Conservation (phyloP, 176 grass and related monocot genomes). For the Oryza meyeriana region DNA sequence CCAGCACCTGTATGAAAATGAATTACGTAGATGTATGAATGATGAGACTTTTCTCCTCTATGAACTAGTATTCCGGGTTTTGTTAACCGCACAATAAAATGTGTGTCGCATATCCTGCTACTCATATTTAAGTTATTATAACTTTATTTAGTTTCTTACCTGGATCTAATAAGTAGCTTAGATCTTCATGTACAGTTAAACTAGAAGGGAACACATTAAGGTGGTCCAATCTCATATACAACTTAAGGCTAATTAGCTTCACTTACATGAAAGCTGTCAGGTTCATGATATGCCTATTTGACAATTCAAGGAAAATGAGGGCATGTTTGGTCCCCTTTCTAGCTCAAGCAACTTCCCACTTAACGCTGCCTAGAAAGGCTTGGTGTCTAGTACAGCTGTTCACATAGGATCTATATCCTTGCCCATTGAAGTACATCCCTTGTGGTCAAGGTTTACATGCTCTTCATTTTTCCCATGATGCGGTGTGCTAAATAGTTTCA, state of each 20-base stretch:
- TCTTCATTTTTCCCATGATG: neutral
- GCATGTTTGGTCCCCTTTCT: neutral
- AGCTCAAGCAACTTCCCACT: neutral
- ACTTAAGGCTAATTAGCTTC: slow-evolving; percentile 5
- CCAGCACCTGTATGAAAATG: slow-evolving; percentile 62
- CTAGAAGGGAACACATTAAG: slow-evolving; percentile 9
- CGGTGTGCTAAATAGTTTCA: neutral
- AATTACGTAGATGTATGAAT: slow-evolving; percentile 92
- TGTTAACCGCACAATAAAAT: slow-evolving; percentile 12
- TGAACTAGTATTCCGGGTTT: slow-evolving; percentile 20
- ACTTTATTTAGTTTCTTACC: slow-evolving; percentile 15
- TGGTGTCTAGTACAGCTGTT: neutral
- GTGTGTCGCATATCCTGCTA: neutral
- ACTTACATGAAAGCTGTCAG: neutral
- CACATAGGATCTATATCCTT: neutral
- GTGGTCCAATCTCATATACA: slow-evolving; percentile 4
- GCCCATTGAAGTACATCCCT: neutral
- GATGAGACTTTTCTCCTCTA: slow-evolving; percentile 27
- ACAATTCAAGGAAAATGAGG: neutral
- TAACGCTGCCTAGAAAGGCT: neutral
- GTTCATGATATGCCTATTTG: neutral
- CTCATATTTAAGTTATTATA: slow-evolving; percentile 2
- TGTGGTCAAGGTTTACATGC: neutral
- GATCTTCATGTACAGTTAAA: neutral
- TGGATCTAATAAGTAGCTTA: slow-evolving; percentile 26